Conservation (phyloP, 306 rosid genomes). For the Citrullus mucosospermus region DNA sequence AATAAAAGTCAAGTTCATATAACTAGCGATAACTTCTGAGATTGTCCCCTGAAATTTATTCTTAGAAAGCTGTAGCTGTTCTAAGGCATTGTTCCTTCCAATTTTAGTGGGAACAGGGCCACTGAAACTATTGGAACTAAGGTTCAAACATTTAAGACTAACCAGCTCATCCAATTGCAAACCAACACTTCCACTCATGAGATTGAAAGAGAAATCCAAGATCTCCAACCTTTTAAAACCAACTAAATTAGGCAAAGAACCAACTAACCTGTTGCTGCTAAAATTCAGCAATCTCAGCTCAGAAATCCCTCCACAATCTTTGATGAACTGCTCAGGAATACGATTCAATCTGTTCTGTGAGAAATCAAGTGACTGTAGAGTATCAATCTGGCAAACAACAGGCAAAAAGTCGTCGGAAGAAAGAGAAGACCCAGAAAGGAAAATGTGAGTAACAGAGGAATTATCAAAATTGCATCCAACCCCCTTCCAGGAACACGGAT, state of each 20-base stretch:
- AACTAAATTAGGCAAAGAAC: slow-evolving; percentile 36
- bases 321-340: slow-evolving; percentile 37
- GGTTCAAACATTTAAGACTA: slow-evolving; percentile 38
- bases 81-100: slow-evolving; percentile 39
- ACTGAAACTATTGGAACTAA: slow-evolving; percentile 7
- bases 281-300: slow-evolving; percentile 40
- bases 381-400: slow-evolving; percentile 36
- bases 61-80: slow-evolving; percentile 39
- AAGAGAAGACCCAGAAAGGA: slow-evolving; percentile 22
- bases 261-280: slow-evolving; percentile 24
- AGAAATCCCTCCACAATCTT: slow-evolving; percentile 37
- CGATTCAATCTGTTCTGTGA: slow-evolving; percentile 22
- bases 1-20: slow-evolving; percentile 30
- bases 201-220: slow-evolving; percentile 54
- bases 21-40: slow-evolving; percentile 28
- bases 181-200: not conserved
- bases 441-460: slow-evolving; percentile 21
- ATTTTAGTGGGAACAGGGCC: slow-evolving; percentile 39
- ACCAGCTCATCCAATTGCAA: slow-evolving; percentile 33
- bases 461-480: slow-evolving; percentile 28
- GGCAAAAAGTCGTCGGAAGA: slow-evolving; percentile 32
- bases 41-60: slow-evolving; percentile 24
- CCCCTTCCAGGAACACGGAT: slow-evolving; percentile 64
- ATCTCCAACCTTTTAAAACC: slow-evolving; percentile 46
- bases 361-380: slow-evolving; percentile 48